Evolutionary conservation across 2,329 filamentous ascomycete genomes (phyloP).

Genomic region (Fusarium heterosporum): DNA sequence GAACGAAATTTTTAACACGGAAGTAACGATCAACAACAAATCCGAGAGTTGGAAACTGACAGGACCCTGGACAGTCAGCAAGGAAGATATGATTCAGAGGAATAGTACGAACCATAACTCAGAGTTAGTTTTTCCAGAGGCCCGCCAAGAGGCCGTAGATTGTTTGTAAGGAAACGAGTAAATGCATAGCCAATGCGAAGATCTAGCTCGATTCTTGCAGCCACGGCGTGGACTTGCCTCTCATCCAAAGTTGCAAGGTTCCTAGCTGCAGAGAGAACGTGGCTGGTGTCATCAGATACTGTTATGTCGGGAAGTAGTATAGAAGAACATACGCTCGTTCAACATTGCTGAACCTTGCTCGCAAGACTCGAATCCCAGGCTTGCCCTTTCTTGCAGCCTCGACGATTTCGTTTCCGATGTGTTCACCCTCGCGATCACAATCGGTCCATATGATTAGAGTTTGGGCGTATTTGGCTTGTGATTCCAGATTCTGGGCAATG

Average conservation of each 20-base stretch:
- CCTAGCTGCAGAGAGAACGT: constrained; percentile 86
- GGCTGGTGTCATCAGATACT: constrained; percentile 61
- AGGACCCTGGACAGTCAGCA: constrained; percentile 71
- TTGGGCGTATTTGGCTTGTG: constrained; percentile 77
- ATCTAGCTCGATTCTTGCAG: constrained; percentile 91
- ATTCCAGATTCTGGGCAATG: constrained; percentile 86
- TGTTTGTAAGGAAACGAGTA: constrained; percentile 86
- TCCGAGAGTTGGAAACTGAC: constrained; percentile 95
- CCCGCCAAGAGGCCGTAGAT: constrained; percentile 77
- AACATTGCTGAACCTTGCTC: constrained; percentile 95
- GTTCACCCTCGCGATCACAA: constrained; percentile 96
- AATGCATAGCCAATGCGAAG: constrained; percentile 92
- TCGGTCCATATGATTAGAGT: constrained; percentile 98
- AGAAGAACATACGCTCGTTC: constrained; percentile 77
- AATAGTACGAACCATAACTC: constrained; percentile 75
- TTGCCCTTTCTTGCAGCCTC: constrained; percentile 83
- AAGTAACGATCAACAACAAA: constrained; percentile 98
- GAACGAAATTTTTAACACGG: constrained; percentile 91
- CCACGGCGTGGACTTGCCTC: constrained; percentile 86
- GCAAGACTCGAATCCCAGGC: constrained; percentile 78
- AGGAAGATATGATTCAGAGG: background rate
- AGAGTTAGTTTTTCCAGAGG: constrained; percentile 74
- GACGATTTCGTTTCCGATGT: constrained; percentile 93
- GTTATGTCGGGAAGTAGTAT: too few relatives aligned
- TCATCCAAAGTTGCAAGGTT: constrained; percentile 84